Evolutionary conservation across 140 eudicot genomes (phyloP), one percentile per base, ranked within the genome.

Genomic region (Bidens hawaiensis): DNA sequence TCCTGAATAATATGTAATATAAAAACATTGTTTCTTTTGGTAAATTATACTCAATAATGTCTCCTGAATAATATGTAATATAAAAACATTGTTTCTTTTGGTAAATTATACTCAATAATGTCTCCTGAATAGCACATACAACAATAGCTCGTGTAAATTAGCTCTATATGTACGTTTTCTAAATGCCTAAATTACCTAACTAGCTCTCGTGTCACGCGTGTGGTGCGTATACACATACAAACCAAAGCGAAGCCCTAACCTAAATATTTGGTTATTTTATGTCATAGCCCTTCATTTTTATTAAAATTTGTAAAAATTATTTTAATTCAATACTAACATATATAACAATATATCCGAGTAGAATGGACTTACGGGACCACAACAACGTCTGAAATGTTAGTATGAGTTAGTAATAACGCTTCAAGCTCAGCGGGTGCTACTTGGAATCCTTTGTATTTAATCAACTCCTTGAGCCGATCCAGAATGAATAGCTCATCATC

Each of bases 361-460:
- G 5, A 6, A 17, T 24, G 4, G 28, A 71, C 97, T 79, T 83
- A 90, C 97, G 96, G 58, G 58, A 90, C 97, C 65, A 90, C 97
- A 0, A 96, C 97, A 18, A 94, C 96, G 54, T 90, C 97, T 0
- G 82, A 82, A 27, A 90, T 79, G 36, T 66, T 60, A 0, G 94
- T 81, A 43, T 90, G 88, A 46, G 76, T 82, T 34, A 90, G 60
- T 9, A 90, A 76, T 49, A 90, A 64, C 5, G 96, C 94, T 76
- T 90, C 96, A 55, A 90, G 86, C 75, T 90, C 97, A 4, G 97
- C 97, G 0, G 97, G 97, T 1, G 97, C 97, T 4, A 90, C 97
- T 78, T 90, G 97, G 65, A 84, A 90, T 12, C 97, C 97, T 81
- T 90, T 90, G 81, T 90, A 90, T 67, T 90, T 90, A 47, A 90